phyloP scores from a whole-genome alignment of 805 yeast species.

The Jamesozyma gamospora region DNA sequence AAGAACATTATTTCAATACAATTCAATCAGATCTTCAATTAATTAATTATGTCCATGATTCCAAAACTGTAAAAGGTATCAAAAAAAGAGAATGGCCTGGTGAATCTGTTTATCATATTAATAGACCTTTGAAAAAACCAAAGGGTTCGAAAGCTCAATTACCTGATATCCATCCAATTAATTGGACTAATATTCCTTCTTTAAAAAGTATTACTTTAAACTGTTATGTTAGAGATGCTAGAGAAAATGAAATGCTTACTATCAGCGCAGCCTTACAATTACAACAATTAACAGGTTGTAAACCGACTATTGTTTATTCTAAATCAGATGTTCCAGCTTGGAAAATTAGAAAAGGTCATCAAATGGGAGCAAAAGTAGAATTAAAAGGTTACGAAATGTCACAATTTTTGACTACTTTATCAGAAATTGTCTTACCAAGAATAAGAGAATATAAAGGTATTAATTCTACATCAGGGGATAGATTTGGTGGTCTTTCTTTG shows the following conservation, averaged over 20 bases:
- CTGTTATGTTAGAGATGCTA: slow-evolving; percentile 66
- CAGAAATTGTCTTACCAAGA: slow-evolving; percentile 89
- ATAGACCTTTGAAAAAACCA: slow-evolving; percentile 71
- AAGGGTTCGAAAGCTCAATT: slow-evolving; percentile 64
- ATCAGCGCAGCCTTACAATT: slow-evolving; percentile 69
- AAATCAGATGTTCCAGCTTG: slow-evolving; percentile 74
- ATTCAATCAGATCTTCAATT: slow-evolving; percentile 69
- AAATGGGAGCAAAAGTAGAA: slow-evolving; percentile 81
- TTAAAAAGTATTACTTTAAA: slow-evolving; percentile 60
- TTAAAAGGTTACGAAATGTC: slow-evolving; percentile 72
- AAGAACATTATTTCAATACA: slow-evolving; percentile 66
- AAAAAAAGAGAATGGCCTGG: slow-evolving; percentile 81
- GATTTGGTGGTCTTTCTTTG: slow-evolving; percentile 74
- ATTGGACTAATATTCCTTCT: slow-evolving; percentile 61
- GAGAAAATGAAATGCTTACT: slow-evolving; percentile 59
- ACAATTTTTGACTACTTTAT: slow-evolving; percentile 76
- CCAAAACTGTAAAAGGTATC: slow-evolving; percentile 44
- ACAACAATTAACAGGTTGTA: slow-evolving; percentile 89
- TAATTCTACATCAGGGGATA: slow-evolving; percentile 68
- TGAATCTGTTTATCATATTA: slow-evolving; percentile 72
- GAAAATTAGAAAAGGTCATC: slow-evolving; percentile 79
- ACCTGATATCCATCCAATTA: slow-evolving; percentile 60
- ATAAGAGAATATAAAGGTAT: slow-evolving; percentile 81
- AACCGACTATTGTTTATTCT: slow-evolving; percentile 64
- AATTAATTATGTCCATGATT: slow-evolving; percentile 63